Conservation (phyloP, 1,139 yeast genomes). For the Kurtzmaniella quercitrusa region DNA sequence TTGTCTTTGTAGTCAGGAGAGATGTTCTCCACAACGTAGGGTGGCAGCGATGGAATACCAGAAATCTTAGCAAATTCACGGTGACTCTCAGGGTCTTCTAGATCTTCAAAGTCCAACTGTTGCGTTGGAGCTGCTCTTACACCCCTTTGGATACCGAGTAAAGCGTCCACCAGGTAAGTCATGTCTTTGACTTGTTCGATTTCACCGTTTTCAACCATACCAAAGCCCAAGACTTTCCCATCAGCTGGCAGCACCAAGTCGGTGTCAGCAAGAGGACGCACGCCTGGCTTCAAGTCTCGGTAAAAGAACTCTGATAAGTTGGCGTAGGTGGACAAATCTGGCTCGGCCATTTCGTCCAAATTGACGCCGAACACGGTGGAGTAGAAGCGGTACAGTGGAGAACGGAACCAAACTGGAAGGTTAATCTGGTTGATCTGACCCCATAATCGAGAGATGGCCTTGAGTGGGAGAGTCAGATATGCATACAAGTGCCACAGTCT, state of each 20-base stretch:
- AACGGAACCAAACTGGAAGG: conserved; percentile 85
- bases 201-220: conserved; percentile 76
- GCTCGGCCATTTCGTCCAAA: conserved; percentile 82
- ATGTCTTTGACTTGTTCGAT: conserved; percentile 97
- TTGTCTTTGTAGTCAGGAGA: conserved; percentile 42
- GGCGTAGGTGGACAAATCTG: conserved; percentile 65
- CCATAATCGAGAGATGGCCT: conserved; percentile 90
- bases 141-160: conserved; percentile 61
- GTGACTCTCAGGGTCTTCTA: conserved; percentile 30
- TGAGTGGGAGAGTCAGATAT: conserved; percentile 85
- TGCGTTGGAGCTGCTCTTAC: conserved; percentile 60
- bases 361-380: conserved; percentile 83
- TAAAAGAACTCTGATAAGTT: conserved; percentile 92
- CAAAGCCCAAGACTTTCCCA: conserved; percentile 84
- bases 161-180: conserved; percentile 86
- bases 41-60: conserved; percentile 53
- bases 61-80: conserved; percentile 75
- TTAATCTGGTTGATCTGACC: conserved; percentile 82
- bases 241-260: conserved; percentile 88
- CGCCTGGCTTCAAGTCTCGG: conserved; percentile 73
- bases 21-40: background rate
- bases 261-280: conserved; percentile 68
- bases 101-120: conserved; percentile 38
- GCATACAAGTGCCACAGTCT: conserved; percentile 87
- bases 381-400: conserved; percentile 76